Evolutionary conservation across 164 flowering plant genomes (phyloP).

Genomic region (Sextonia rubra): DNA sequence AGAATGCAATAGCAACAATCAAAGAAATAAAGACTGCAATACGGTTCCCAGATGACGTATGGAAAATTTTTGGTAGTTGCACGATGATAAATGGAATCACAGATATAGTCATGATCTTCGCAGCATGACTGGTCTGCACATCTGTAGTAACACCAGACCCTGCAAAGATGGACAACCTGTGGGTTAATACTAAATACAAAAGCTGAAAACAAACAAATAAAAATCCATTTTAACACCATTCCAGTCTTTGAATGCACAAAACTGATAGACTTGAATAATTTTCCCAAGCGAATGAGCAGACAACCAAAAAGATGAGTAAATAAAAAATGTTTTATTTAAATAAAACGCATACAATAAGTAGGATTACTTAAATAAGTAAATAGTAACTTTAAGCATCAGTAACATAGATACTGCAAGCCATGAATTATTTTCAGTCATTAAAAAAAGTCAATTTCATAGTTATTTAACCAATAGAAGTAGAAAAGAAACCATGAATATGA

Average conservation of each 20-base stretch:
- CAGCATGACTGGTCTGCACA: conserved; percentile 77
- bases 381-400: background rate
- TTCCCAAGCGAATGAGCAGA: background rate
- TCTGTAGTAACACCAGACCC: conserved; percentile 81
- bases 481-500: background rate
- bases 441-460: too few relatives aligned
- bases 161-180: conserved; percentile 21
- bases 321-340: background rate
- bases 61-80: conserved; percentile 59
- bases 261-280: background rate
- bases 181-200: background rate
- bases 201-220: too few relatives aligned
- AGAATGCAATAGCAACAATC: conserved; percentile 44
- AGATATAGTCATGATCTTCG: conserved; percentile 80
- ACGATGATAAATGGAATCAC: conserved; percentile 83
- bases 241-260: background rate
- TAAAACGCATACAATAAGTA: too few relatives aligned
- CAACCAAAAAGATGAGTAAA: background rate
- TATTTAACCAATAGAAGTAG: background rate
- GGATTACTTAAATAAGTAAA: background rate
- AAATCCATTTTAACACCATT: too few relatives aligned
- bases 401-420: background rate
- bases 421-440: background rate
- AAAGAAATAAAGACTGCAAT: conserved; percentile 60
- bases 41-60: conserved; percentile 56